phyloP scores from a whole-genome alignment of 345 rosid species.

The Rhodomyrtus tomentosa region DNA sequence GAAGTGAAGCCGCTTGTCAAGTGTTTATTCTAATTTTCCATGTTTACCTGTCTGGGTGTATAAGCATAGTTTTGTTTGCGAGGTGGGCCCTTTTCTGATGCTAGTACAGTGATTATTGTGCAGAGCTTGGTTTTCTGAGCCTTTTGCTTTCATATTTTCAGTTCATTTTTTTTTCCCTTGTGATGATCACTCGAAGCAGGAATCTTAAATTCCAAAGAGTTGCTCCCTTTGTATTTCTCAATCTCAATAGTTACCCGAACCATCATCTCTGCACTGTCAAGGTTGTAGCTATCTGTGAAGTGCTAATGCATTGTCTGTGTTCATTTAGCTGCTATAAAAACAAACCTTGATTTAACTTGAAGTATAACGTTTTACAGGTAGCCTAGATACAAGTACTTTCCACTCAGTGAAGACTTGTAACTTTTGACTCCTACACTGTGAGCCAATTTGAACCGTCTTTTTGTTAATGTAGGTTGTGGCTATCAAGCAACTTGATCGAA shows the following conservation, averaged over 20 bases:
- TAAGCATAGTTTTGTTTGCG: background rate
- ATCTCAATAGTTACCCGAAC: background rate
- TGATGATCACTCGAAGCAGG: background rate
- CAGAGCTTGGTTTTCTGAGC: background rate
- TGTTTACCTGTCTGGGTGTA: background rate
- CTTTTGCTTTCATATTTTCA: background rate
- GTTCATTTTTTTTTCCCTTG: background rate
- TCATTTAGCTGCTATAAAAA: background rate
- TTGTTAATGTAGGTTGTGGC: constrained; percentile 50
- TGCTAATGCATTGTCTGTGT: background rate
- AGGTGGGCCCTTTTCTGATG: background rate
- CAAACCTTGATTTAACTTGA: background rate
- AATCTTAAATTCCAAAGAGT: background rate
- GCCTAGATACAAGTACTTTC: background rate
- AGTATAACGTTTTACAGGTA: background rate
- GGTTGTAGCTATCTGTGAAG: background rate
- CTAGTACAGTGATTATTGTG: background rate
- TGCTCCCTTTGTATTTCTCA: background rate
- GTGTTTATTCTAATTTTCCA: background rate
- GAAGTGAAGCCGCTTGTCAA: background rate
- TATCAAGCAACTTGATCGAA: constrained; percentile 83
- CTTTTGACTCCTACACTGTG: background rate
- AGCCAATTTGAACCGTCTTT: background rate
- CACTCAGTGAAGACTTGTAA: background rate
- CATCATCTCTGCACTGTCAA: background rate